A percentile compares a stretch with the other conserved stretches of the same genome.
Conservation (phyloP, 768 basidiomycete species). For the Leccinum rimulosum region DNA sequence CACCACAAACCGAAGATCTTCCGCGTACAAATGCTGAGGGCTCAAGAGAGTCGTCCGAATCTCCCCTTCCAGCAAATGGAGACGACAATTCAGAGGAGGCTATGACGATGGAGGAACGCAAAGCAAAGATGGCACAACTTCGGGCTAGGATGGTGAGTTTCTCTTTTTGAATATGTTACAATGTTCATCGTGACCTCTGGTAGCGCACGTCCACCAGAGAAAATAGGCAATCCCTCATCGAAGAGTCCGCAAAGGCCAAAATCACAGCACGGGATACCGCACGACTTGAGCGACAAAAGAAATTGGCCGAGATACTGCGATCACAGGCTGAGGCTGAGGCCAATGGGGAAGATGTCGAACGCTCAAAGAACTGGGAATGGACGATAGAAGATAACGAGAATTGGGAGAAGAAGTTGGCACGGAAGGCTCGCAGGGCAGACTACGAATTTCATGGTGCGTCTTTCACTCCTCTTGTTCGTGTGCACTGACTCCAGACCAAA, state of each 20-base stretch:
- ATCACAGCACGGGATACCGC: constrained; percentile 76
- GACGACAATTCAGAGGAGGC: constrained; percentile 14
- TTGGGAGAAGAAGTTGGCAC: constrained; percentile 53
- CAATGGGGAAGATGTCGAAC: constrained; percentile 91
- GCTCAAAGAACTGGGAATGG: constrained; percentile 91
- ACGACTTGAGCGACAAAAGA: constrained; percentile 85
- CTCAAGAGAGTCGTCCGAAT: constrained; percentile 30
- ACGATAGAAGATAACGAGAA: constrained; percentile 31
- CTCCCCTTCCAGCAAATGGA: constrained; percentile 14
- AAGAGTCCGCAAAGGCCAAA: constrained; percentile 79
- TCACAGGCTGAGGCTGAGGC: constrained; percentile 88
- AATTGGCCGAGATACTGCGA: constrained; percentile 83
- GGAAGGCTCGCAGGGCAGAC: constrained; percentile 82
- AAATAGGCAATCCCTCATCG: constrained; percentile 82
- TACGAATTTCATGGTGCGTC: constrained; percentile 86
- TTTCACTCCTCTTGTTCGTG: not conserved
- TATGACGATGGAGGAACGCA: constrained; percentile 66
- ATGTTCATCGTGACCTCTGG: not conserved
- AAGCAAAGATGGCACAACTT: constrained; percentile 73
- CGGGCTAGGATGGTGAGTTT: constrained; percentile 69
- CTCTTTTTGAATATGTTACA: not conserved
- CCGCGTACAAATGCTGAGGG: constrained; percentile 21
- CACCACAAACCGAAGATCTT: not conserved
- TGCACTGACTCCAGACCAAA: constrained; percentile 29
- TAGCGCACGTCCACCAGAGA: constrained; percentile 76